phyloP scores from a whole-genome alignment of 169 alveolate species.

The Theileria equi region DNA sequence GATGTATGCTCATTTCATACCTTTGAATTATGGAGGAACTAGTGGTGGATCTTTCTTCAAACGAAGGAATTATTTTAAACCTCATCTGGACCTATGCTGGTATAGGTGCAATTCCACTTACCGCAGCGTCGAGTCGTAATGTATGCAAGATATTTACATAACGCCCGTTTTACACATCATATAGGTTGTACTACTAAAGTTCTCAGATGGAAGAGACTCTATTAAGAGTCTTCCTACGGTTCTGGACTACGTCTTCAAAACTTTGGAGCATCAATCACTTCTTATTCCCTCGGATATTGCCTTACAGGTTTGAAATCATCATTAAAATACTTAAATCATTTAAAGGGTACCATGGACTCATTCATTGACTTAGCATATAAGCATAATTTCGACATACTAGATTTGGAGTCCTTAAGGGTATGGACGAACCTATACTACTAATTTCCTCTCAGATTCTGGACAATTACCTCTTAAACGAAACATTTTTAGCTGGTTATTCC shows the following conservation, averaged over 20 bases:
- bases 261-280: slow-evolving; percentile 19
- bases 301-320: slow-evolving; percentile 36
- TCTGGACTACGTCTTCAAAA: slow-evolving; percentile 17
- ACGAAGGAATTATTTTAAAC: no score
- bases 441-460: slow-evolving; percentile 24
- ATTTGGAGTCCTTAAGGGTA: slow-evolving; percentile 35
- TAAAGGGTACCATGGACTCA: slow-evolving; percentile 46
- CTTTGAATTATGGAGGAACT: no score
- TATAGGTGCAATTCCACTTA: not conserved
- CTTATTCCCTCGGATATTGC: slow-evolving; percentile 32
- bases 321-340: no score
- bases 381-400: slow-evolving; percentile 32
- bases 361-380: slow-evolving; percentile 54
- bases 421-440: not conserved
- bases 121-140: not conserved
- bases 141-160: not conserved
- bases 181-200: slow-evolving; percentile 10
- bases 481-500: slow-evolving; percentile 44
- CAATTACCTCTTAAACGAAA: slow-evolving; percentile 26
- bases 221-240: slow-evolving; percentile 37
- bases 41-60: no score
- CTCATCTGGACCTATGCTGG: no score
- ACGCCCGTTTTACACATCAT: not conserved
- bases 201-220: slow-evolving; percentile 16
- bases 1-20: no score